Evolutionary conservation across 1,139 yeast species (phyloP), one percentile per base, ranked within the genome.

Genomic region (Pichia sp.): DNA sequence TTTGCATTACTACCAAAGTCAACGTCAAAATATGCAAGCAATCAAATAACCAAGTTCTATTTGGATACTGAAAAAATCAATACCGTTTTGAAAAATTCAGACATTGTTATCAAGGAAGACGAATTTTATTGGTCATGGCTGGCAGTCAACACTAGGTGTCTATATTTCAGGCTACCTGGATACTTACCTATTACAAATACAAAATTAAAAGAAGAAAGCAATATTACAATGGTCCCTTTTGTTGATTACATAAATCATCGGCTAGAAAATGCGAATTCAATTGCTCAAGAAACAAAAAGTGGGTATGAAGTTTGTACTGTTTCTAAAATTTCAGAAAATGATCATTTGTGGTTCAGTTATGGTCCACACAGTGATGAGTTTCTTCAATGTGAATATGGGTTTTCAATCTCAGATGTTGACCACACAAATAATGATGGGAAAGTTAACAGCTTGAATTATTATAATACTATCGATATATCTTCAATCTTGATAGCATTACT

Each of bases 311-410:
- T 70, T 44, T 83, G 81, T 1, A 60, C 62, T 29, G 56, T 56
- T n/a, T 48, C 50, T 18, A 54, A 57, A 7, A 76, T 79, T 51
- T 46, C 52, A 0, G 49, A 59, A 0, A 79, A 71, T 3, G 82
- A 80, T 18, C 94, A 90, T 63, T 57, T 90, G 3, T 79, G 69
- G 57, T 72, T 92, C 54, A 79, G 84, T 46, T 92, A 92, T 62
- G 97, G 97, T 0, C 82, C 96, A 0, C 97, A 90, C 64, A 79
- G 85, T 23, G 89, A 90, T 62, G 86, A 80, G 42, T 86, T 87
- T 56, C 67, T 92, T 39, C 68, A 88, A 13, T 79, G 85, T 59
- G 97, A 92, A 64, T 92, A 92, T 60, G 97, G 97, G 1, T 92
- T 90, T 67, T 72, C 73, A 18, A 56, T 59, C 0, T 49, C 63